Base-by-base conservation (phyloP, 2,329 filamentous ascomycete genomes). In the Cladosporium phlei region DNA sequence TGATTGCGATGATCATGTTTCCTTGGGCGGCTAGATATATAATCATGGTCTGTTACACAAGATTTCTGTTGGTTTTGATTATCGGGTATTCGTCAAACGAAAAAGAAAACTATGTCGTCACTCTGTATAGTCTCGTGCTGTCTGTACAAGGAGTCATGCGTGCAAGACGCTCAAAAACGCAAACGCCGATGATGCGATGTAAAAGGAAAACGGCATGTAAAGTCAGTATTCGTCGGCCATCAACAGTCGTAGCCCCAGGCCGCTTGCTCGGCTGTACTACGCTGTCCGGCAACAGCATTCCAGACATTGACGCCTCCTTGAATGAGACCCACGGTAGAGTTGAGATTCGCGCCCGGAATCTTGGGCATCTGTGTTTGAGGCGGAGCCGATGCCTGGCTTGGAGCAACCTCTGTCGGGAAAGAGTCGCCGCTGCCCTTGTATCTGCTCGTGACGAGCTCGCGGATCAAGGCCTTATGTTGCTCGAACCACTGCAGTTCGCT, bases 391-490 rank as follows among this genome's bases (percentile, higher is more conserved):
- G 32, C 3, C 27, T 80, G 77, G 28, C 76, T 76, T 12, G 28
- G 28, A 3, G 22, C 11, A n/a, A 12, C 85, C 68, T 17, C 70
- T 46, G 11, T 45, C 14, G 17, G 56, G 54, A 39, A 59, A 12
- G 21, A 54, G 28, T 16, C 54, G 53, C 11, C 52, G 55, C 32
- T 60, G 68, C 3, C 73, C 73, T 57, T 80, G 73, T 28, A 74
- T 73, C 78, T 73, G 43, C 77, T 74, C 46, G 84, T 59, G 1
- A 82, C 78, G 8, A 83, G 77, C 34, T 73, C 72, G 49, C 71
- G 69, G 42, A 88, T 78, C 2, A 79, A 74, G 4, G 75, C 69
- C 7, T 71, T 73, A 81, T 85, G 87, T 47, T 77, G 65, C 48
- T 77, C 74, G 53, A 80, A 79, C 77, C 80, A 85, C 51, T 80